Percentiles rank a stretch among this genome's conserved stretches.
These are phyloP conservation scores for Trichosanthes truncata DNA, from an alignment of 306 rosid species.

Conservation along the genomic window DNA sequence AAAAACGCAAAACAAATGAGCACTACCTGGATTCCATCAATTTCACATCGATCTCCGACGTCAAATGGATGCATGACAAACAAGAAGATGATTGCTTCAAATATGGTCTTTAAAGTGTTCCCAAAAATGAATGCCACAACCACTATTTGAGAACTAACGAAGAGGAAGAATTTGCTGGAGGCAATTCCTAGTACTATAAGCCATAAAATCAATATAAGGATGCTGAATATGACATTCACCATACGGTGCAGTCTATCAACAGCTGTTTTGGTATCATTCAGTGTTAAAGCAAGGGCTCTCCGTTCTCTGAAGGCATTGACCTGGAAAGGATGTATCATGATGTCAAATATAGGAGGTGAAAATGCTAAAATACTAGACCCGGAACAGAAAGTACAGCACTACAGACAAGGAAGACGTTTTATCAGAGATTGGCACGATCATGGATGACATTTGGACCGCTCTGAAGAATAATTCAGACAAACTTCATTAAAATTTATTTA, in stretches of 20 bases:
- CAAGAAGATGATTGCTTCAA: conserved; percentile 76
- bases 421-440: neutral
- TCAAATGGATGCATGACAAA: conserved; percentile 93
- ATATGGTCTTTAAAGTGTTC: conserved; percentile 80
- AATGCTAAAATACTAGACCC: neutral
- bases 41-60: conserved; percentile 93
- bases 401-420: neutral
- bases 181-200: conserved; percentile 70
- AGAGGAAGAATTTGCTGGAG: conserved; percentile 54
- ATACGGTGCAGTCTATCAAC: conserved; percentile 74
- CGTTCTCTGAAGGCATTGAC: conserved; percentile 88
- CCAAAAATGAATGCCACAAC: conserved; percentile 83
- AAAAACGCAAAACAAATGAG: neutral
- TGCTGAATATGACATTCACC: conserved; percentile 55
- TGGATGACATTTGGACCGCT: neutral
- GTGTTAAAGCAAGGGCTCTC: conserved; percentile 83
- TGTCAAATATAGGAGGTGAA: neutral
- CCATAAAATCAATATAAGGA: conserved; percentile 46
- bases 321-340: conserved; percentile 25
- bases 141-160: conserved; percentile 74
- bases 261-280: conserved; percentile 94
- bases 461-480: neutral
- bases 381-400: neutral
- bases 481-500: neutral
- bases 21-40: conserved; percentile 64